Base-by-base conservation (phyloP, 768 basidiomycete species). In the Tulasnella sp. region DNA sequence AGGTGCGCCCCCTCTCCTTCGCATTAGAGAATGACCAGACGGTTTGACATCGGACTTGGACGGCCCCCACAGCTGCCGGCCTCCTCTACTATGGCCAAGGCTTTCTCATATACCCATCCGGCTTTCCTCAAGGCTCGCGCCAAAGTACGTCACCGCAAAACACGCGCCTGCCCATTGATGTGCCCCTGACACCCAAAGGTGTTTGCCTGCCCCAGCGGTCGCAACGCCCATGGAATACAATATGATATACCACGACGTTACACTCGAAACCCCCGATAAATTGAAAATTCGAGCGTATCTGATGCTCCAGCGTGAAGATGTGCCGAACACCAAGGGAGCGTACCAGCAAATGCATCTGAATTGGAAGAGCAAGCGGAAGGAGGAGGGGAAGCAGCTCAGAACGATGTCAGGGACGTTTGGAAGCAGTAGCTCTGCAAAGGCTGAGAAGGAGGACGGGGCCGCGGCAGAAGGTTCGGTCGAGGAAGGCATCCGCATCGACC, bases 31-130 rank as follows among this genome's bases (percentile, higher is more conserved):
- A 15, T 40, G 44, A 39, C 48, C 13, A 57, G 6, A 26, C 4
- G 3, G 16, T 26, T 44, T 46, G 32, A 20, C 29, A 40, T 32
- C 20, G 20, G 13, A 11, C 40, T 72, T 37, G 18, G 1, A 11
- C 1, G 32, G 6, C n/a, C 40, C 57, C 61, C 40, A 29, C 80
- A 93, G 92, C 90, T 78, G 88, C 88, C 73, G 91, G 92, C 13
- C 87, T 96, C 46, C 87, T 95, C 23, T 95, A 92, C 84, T 92
- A 92, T 80, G 94, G 93, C 39, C 96, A 98, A 83, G 92, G 91
- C 82, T 92, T 89, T 81, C 86, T 98, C 74, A 96, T 98, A 83
- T 98, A 97, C 83, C 96, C 96, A 0, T 91, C 94, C 23, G 91
- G 91, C 10, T 91, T 89, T 71, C 91, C 93, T 76, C 88, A 90